Evolutionary conservation across 2,329 filamentous ascomycete species (phyloP), one percentile per base, ranked within the genome.

Genomic region (Aspergillus amoenus): DNA sequence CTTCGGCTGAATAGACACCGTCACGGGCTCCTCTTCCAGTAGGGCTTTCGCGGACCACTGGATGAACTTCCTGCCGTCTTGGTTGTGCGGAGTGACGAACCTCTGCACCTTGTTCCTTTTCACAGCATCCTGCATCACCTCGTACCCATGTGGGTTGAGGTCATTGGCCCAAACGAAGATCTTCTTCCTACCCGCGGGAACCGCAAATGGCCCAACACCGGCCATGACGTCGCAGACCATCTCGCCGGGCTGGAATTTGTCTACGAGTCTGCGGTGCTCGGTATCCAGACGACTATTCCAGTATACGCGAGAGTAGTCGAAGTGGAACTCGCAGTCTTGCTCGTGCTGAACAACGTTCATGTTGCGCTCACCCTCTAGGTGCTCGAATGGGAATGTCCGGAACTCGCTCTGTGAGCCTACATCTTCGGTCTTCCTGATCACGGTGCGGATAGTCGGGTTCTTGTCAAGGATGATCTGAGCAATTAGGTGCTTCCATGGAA

Each of bases 161-260:
- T 99, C 94, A 75, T 97, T 99, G 40, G 93, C 94, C 87, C 90
- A 96, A 17, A 97, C 93, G 66, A 97, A 96, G 27, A 95, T 90
- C 40, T 85, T 86, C 73, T 89, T 93, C 78, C 90, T 95, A 15
- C 91, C 94, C 0, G 93, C 92, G 0, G 94, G 94, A 3, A 96
- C 82, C 21, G 93, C 93, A 73, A 99, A 99, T 0, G 94, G 94
- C 0, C 94, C 94, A 49, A 99, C 93, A 43, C 94, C 94, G 0
- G 93, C 93, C 93, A 97, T 99, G 63, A 97, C 89, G 74, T 99
- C 94, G 77, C 89, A 94, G 1, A 97, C 90, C 3, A 92, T 92
- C 69, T 97, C 90, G 40, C 94, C 93, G 6, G 89, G 86, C 55
- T 85, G 78, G 79, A 97, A 97, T 54, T 88, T 77, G 52, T 82